Evolutionary conservation across 257 asterid genomes (phyloP).

Genomic region (Mitragyna speciosa): DNA sequence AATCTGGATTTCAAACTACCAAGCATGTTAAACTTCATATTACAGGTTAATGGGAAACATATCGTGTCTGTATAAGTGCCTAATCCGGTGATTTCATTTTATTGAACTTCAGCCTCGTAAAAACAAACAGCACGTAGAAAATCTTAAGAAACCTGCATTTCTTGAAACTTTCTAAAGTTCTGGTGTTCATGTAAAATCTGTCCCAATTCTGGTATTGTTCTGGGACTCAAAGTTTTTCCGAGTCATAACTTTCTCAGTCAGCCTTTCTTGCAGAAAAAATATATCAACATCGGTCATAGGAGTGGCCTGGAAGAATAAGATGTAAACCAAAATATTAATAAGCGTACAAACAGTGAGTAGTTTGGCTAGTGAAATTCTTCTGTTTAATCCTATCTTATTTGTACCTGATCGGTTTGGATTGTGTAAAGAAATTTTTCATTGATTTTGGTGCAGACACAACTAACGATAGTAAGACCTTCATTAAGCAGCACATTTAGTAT

Average conservation of each 20-base stretch:
- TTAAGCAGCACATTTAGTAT: conserved; percentile 32
- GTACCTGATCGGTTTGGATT: conserved; percentile 46
- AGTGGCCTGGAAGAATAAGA: background rate
- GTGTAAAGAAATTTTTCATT: conserved; percentile 31
- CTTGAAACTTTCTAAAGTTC: background rate
- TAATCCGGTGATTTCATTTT: background rate
- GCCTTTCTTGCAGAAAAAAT: conserved; percentile 7
- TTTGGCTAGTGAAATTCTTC: background rate
- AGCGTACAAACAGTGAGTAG: background rate
- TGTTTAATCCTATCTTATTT: background rate
- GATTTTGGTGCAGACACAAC: conserved; percentile 34
- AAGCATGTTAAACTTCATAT: background rate
- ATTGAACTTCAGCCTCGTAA: background rate
- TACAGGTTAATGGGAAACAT: background rate
- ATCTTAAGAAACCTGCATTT: background rate
- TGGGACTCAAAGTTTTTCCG: conserved; percentile 3
- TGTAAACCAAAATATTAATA: background rate
- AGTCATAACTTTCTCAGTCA: background rate
- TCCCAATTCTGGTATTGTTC: background rate
- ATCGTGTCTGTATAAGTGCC: background rate
- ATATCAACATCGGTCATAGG: background rate
- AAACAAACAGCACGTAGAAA: background rate
- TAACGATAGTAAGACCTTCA: conserved; percentile 40
- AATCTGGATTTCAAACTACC: background rate
- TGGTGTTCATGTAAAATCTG: background rate